Conservation (phyloP, 2,329 filamentous ascomycete genomes). For the Pseudocercospora pini-densiflorae region DNA sequence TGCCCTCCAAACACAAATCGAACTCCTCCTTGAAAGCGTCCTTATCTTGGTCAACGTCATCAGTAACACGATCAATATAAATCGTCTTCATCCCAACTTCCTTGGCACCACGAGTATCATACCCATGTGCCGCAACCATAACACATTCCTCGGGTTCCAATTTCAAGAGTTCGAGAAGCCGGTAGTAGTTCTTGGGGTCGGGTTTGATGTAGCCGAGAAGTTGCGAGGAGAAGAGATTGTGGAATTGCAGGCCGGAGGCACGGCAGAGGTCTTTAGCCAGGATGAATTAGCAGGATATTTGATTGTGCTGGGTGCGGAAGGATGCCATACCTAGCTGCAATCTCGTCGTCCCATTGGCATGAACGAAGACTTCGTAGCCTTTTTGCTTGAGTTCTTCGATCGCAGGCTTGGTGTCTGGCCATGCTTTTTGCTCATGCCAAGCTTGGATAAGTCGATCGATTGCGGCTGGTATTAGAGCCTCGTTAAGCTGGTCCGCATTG, state of each 20-base stretch:
- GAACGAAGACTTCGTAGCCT: constrained; percentile 50
- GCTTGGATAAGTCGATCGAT: constrained; percentile 26
- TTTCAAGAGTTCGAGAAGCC: constrained; percentile 51
- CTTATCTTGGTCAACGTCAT: constrained; percentile 55
- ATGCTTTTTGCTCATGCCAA: constrained; percentile 58
- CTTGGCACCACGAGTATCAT: constrained; percentile 57
- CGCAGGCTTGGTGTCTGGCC: constrained; percentile 56
- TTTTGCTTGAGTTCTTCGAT: constrained; percentile 44
- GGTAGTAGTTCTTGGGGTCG: constrained; percentile 51
- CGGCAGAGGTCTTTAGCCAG: constrained; percentile 47
- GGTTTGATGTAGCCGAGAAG: constrained; percentile 58
- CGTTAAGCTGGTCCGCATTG: neutral
- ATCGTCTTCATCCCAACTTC: constrained; percentile 56
- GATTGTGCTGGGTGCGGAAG: constrained; percentile 44
- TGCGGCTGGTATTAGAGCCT: constrained; percentile 10
- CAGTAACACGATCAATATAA: constrained; percentile 59
- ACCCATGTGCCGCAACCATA: constrained; percentile 61
- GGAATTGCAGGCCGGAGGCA: constrained; percentile 55
- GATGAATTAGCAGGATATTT: constrained; percentile 55
- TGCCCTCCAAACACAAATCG: constrained; percentile 39
- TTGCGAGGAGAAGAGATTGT: constrained; percentile 59
- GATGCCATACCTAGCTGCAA: constrained; percentile 50
- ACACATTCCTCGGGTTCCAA: constrained; percentile 53
- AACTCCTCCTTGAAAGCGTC: constrained; percentile 46
- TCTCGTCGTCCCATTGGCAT: constrained; percentile 60